Percentiles rank a stretch among this genome's conserved stretches.
Evolutionary conservation across 108 stramenopile species (phyloP).

Genomic region (Fistulifera solaris): DNA sequence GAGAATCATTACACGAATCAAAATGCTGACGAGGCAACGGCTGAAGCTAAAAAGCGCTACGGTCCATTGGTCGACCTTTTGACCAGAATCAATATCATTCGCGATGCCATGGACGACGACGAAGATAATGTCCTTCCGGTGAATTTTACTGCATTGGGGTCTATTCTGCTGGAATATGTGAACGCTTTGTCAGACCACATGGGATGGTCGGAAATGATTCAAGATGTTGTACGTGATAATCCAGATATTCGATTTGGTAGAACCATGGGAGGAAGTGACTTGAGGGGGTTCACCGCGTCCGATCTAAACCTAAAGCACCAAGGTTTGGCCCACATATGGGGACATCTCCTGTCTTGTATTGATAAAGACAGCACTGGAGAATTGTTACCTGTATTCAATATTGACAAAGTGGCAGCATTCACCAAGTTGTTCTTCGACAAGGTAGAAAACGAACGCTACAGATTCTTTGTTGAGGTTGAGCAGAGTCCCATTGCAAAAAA

Average conservation of each 20-base stretch:
- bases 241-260: not conserved
- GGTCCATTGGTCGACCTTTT: not conserved
- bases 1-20: too few species aligned
- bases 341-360: not conserved
- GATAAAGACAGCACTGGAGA: not conserved
- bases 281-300: not conserved
- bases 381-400: not conserved
- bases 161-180: too few species aligned
- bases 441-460: not conserved
- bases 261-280: not conserved
- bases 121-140: not conserved
- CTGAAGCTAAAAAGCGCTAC: not conserved
- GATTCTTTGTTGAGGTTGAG: not conserved
- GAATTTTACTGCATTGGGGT: not conserved
- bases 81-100: not conserved
- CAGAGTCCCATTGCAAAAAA: not conserved
- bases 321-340: not conserved
- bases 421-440: not conserved
- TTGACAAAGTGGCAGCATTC: not conserved
- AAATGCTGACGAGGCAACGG: too few species aligned
- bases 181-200: too few species aligned
- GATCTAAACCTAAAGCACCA: not conserved
- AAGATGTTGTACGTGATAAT: not conserved
- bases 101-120: slow-evolving; percentile 6
- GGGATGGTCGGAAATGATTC: too few species aligned